Percentiles rank a stretch among this genome's conserved stretches.
These are phyloP conservation scores for Phanerodontia chrysosporium DNA, from an alignment of 768 basidiomycete species.

Conservation along the genomic window DNA sequence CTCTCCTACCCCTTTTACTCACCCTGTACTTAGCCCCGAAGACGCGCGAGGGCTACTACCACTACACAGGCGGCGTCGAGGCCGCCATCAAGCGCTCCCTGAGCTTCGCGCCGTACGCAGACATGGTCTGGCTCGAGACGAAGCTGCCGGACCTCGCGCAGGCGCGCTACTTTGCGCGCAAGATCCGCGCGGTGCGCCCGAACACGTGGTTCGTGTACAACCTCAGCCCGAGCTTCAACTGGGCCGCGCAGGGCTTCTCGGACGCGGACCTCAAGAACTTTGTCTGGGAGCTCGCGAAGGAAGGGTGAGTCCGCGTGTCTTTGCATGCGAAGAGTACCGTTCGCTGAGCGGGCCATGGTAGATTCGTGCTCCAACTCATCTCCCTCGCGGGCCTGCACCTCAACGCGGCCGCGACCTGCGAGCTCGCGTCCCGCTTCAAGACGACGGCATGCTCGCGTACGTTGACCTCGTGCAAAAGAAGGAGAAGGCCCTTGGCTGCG, in stretches of 20 bases:
- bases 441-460: slow-evolving; percentile 92
- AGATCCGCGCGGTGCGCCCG: slow-evolving; percentile 68
- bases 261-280: slow-evolving; percentile 78
- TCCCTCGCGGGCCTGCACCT: slow-evolving; percentile 89
- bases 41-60: slow-evolving; percentile 90
- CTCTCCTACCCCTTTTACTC: not conserved
- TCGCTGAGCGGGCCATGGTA: slow-evolving; percentile 24
- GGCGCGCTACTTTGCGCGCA: slow-evolving; percentile 72
- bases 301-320: slow-evolving; percentile 49
- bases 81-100: slow-evolving; percentile 78
- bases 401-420: slow-evolving; percentile 78
- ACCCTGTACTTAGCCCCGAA: slow-evolving; percentile 55
- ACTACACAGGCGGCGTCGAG: slow-evolving; percentile 77
- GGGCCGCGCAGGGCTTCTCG: slow-evolving; percentile 78
- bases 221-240: slow-evolving; percentile 91
- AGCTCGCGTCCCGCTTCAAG: slow-evolving; percentile 76
- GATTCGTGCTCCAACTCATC: slow-evolving; percentile 85
- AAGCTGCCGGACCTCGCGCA: slow-evolving; percentile 81
- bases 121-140: slow-evolving; percentile 92
- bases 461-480: slow-evolving; percentile 84
- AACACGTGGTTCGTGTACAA: slow-evolving; percentile 92
- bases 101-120: slow-evolving; percentile 81
- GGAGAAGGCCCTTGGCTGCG: slow-evolving; percentile 84
- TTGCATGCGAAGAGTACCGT: not conserved
- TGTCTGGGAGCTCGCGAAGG: slow-evolving; percentile 86